Conservation (phyloP, 176 grass and related monocot genomes). For the Cocos nucifera region DNA sequence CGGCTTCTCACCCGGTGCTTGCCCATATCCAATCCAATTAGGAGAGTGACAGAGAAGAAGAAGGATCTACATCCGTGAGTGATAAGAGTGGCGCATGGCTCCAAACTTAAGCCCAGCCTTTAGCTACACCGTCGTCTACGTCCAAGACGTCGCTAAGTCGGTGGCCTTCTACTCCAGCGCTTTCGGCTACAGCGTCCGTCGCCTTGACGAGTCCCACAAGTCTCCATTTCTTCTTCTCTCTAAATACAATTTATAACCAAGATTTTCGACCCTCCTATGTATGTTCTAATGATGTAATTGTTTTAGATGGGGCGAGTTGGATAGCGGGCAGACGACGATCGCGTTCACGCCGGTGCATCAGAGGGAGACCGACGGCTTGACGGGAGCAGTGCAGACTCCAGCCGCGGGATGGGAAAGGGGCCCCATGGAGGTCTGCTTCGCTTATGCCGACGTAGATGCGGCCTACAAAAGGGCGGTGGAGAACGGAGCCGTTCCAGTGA, state of each 20-base stretch:
- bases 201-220: slow-evolving; percentile 46
- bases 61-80: no score
- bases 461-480: slow-evolving; percentile 52
- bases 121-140: slow-evolving; percentile 56
- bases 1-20: no score
- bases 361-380: slow-evolving; percentile 54
- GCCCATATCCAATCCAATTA: not conserved
- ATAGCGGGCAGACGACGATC: slow-evolving; percentile 67
- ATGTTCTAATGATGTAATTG: not conserved
- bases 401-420: slow-evolving; percentile 23
- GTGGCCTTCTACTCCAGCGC: slow-evolving; percentile 53
- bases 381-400: slow-evolving; percentile 43
- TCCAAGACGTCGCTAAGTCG: slow-evolving; percentile 43
- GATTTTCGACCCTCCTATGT: not conserved
- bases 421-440: slow-evolving; percentile 80
- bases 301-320: slow-evolving; percentile 68
- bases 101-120: slow-evolving; percentile 26
- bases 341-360: slow-evolving; percentile 80
- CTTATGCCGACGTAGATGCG: slow-evolving; percentile 64
- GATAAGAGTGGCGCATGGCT: slow-evolving; percentile 21
- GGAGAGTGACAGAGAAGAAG: no score
- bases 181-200: slow-evolving; percentile 70
- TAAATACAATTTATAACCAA: not conserved
- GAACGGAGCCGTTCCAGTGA: slow-evolving; percentile 44
- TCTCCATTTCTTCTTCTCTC: slow-evolving; percentile 9